These are phyloP conservation scores for Testicularia cyperi DNA, from an alignment of 1,284 basidiomycete species.

Conservation along the genomic window DNA sequence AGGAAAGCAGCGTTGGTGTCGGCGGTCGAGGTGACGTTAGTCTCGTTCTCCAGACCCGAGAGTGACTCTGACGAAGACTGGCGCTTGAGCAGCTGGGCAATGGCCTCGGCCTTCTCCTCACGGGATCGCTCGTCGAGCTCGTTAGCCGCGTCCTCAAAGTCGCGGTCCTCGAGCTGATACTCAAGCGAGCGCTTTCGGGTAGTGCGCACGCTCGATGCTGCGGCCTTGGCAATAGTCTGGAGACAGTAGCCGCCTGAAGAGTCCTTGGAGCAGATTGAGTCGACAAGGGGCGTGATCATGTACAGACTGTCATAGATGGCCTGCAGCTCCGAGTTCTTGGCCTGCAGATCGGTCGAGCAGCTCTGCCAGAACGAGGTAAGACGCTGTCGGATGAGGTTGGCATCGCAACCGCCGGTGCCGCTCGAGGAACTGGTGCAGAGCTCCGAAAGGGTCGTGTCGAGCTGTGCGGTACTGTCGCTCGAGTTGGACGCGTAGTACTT, in stretches of 20 bases:
- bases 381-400: conserved; percentile 33
- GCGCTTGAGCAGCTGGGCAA: not conserved
- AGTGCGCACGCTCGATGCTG: conserved; percentile 3
- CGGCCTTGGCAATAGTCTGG: conserved; percentile 37
- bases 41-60: conserved; percentile 1
- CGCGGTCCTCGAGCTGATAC: conserved; percentile 2
- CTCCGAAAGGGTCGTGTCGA: conserved; percentile 35
- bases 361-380: conserved; percentile 43
- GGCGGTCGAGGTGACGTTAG: conserved; percentile 2
- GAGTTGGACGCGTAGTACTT: conserved; percentile 39
- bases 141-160: conserved; percentile 4
- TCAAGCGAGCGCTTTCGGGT: conserved; percentile 1
- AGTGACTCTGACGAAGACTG: not conserved
- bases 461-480: conserved; percentile 19
- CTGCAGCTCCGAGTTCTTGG: conserved; percentile 21
- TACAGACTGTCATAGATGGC: conserved; percentile 52
- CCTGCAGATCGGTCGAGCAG: conserved; percentile 42
- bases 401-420: conserved; percentile 34
- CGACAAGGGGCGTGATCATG: conserved; percentile 49
- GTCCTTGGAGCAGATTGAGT: conserved; percentile 49
- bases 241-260: conserved; percentile 40
- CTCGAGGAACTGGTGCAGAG: conserved; percentile 31
- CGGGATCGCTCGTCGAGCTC: conserved; percentile 7
- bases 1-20: conserved; percentile 52
- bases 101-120: not conserved